Percentiles rank a stretch among this genome's conserved stretches.
These are phyloP conservation scores for Colletotrichum sp. DNA, from an alignment of 2,329 filamentous ascomycete genomes.

Conservation along the genomic window DNA sequence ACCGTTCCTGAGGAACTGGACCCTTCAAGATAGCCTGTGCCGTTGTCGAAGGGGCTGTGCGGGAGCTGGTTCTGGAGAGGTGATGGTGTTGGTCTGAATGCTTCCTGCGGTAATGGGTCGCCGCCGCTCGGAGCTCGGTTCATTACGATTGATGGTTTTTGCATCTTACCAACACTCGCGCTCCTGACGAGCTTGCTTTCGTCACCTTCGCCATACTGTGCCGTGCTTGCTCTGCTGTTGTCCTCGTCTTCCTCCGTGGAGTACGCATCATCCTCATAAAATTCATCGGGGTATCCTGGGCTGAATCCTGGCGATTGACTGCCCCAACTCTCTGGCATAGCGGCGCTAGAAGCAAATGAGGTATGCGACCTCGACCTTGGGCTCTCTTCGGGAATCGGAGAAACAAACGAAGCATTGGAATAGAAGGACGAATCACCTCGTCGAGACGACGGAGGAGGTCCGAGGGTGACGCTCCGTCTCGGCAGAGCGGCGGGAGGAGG, in stretches of 20 bases:
- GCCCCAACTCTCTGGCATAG: constrained; percentile 73
- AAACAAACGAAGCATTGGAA: constrained; percentile 70
- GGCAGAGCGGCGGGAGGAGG: constrained; percentile 32
- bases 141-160: constrained; percentile 61
- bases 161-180: constrained; percentile 66
- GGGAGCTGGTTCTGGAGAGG: constrained; percentile 39
- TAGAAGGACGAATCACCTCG: constrained; percentile 69
- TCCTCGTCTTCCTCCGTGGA: constrained; percentile 43
- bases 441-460: constrained; percentile 65
- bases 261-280: constrained; percentile 52
- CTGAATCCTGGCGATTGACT: constrained; percentile 51
- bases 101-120: constrained; percentile 11
- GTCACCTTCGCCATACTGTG: constrained; percentile 51
- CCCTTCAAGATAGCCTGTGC: constrained; percentile 51
- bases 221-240: constrained; percentile 34
- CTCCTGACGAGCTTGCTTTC: constrained; percentile 64
- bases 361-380: constrained; percentile 61
- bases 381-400: constrained; percentile 78
- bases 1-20: constrained; percentile 51
- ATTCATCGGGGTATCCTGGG: constrained; percentile 51
- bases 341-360: constrained; percentile 75
- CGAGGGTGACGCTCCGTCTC: constrained; percentile 58
- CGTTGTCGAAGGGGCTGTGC: constrained; percentile 41
- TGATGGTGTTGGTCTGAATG: constrained; percentile 32
- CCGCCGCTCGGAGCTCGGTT: constrained; percentile 32